Evolutionary conservation across 2,329 filamentous ascomycete species (phyloP).

Genomic region (Nothomitra cinnamomea): DNA sequence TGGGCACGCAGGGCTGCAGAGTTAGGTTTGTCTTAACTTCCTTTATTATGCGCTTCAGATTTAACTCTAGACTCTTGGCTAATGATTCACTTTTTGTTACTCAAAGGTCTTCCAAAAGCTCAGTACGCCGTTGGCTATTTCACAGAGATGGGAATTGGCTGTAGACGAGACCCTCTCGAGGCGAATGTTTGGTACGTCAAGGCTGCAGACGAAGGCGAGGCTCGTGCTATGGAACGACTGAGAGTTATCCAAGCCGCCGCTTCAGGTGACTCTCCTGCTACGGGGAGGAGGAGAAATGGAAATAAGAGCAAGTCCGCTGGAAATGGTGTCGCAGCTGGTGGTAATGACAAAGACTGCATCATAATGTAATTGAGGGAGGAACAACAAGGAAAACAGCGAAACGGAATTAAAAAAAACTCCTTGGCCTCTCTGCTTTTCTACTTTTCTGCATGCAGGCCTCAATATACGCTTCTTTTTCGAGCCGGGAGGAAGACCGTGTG

Average conservation of each 20-base stretch:
- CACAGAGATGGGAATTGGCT: slow-evolving; percentile 96
- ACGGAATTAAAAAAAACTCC: neutral
- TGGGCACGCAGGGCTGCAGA: slow-evolving; percentile 84
- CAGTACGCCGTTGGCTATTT: slow-evolving; percentile 94
- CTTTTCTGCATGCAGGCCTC: neutral
- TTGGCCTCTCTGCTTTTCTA: neutral
- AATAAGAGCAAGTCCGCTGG: neutral
- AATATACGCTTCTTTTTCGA: too few species aligned
- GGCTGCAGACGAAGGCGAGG: slow-evolving; percentile 81
- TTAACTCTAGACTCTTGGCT: neutral
- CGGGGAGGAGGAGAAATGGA: neutral
- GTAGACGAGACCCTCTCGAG: slow-evolving; percentile 81
- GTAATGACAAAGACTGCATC: slow-evolving; percentile 12
- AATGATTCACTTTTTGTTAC: slow-evolving; percentile 5
- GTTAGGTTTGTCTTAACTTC: slow-evolving; percentile 42
- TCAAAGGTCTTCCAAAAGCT: slow-evolving; percentile 46
- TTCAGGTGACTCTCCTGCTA: slow-evolving; percentile 26
- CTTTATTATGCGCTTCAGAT: neutral
- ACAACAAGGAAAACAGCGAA: neutral
- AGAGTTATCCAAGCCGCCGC: slow-evolving; percentile 76
- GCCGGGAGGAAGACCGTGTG: too few species aligned
- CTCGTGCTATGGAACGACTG: slow-evolving; percentile 72
- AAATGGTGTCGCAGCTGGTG: neutral
- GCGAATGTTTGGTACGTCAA: slow-evolving; percentile 98
- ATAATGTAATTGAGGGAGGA: slow-evolving; percentile 10